Base-by-base conservation (phyloP, 441 rosid species). In the Syzygium malaccense region DNA sequence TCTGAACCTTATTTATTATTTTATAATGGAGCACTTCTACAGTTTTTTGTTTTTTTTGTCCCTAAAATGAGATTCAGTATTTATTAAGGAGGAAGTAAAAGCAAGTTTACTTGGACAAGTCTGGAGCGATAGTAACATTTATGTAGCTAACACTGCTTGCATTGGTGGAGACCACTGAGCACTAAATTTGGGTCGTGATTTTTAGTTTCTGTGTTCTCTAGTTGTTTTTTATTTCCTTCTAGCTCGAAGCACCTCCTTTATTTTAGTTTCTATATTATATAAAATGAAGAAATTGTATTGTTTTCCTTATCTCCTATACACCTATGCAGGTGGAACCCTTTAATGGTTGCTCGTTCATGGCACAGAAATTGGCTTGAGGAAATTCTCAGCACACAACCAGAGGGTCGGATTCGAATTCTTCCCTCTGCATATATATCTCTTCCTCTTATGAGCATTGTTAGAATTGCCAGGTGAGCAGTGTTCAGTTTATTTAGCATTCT, bases 261-360 rank as follows among this genome's bases (percentile, higher is more conserved):
- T 13, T 75, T 75, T 41, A 41, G 23, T 23, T 75, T 23, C 49
- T 33, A 33, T 71, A 75, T 75, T 23, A 23, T 41, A 23, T 41
- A 75, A 75, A 41, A 87, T 41, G 84, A 68, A 55, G 55, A 51
- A 26, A 54, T 10, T 15, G 49, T 49, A 14, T 53, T 90, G 89
- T 88, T 85, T 32, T 62, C 57, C 91, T 88, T 89, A 55, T 88
- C 86, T 87, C 87, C 83, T 92, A 53, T 19, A n/a, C 55, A 19
- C 55, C 26, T 17, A 25, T 86, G 86, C 89, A 97, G 99, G 87
- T 96, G 98, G 98, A 97, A 96, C 28, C 97, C 98, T 8, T 91
- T 96, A 91, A 96, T 96, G 98, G 99, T 98, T 88, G 99, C 99
- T 89, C 94, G 93, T 45, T 98, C 99, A 30, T 97, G 99, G 99